Base-by-base conservation (phyloP, 345 rosid genomes). In the Aquilaria yunnanensis region DNA sequence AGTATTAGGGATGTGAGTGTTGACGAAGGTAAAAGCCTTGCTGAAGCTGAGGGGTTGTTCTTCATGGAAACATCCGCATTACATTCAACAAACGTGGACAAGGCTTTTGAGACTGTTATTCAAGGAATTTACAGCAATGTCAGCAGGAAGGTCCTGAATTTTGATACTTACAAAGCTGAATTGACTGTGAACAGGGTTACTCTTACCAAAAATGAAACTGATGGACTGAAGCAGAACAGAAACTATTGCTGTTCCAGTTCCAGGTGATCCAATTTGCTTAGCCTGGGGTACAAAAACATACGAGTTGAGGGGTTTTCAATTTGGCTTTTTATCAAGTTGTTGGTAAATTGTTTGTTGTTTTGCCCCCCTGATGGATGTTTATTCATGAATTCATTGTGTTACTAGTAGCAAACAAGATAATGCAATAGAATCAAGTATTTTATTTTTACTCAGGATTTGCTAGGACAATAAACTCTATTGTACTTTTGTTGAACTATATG, bases 11-110 rank as follows among this genome's bases (percentile, higher is more conserved):
- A 86, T 32, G 89, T 89, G 65, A 81, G 80, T 16, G 31, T 72
- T 0, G 89, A 89, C 52, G 96, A 89, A 75, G 96, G 89, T 14
- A 89, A 80, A 70, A 72, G 67, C 59, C 81, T 89, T 51, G 94
- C 94, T 0, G 91, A 89, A 78, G 75, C 84, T 47, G 86, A 89
- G 71, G 88, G 85, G 10, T 64, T 89, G 67, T 86, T 86, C 75
- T 89, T 89, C 76, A 86, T 89, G 90, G 93, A 89, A 70, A 84
- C 96, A 34, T 89, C 96, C 0, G 93, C 93, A 0, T 60, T 89
- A 41, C 85, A 86, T 29, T 78, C 93, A 1, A 86, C 96, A 2
- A 84, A 89, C 50, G 96, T 89, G 7, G 72, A 79, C 70, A 75
- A 75, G 33, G 91, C 96, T 56, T 89, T 89, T 4, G 93, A 89